phyloP scores from a whole-genome alignment of 2,329 filamentous ascomycete genomes.

The Nothopassalora personata region DNA sequence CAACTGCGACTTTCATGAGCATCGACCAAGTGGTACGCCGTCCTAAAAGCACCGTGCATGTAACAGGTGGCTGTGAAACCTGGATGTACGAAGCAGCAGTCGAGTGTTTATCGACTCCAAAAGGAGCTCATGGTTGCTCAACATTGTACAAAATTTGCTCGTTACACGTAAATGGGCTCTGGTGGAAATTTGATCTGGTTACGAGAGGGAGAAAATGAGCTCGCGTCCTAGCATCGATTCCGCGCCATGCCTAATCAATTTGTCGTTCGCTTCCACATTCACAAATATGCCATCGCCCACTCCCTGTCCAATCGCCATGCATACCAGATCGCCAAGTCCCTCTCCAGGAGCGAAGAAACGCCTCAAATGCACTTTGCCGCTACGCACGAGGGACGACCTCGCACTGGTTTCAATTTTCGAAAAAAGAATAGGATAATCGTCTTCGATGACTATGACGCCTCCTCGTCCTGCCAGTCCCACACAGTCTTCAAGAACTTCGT shows the following conservation, averaged over 20 bases:
- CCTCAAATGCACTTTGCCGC: neutral
- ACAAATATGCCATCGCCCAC: neutral
- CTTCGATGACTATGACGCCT: too few relatives aligned
- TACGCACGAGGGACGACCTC: neutral
- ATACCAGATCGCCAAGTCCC: neutral
- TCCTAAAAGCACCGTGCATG: neutral
- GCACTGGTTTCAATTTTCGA: neutral
- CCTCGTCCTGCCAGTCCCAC: slow-evolving; percentile 84
- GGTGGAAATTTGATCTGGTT: neutral
- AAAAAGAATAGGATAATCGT: neutral
- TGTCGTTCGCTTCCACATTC: neutral
- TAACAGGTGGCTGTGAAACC: too few relatives aligned
- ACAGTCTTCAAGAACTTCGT: slow-evolving; percentile 86
- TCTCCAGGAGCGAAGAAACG: neutral
- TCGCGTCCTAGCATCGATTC: neutral
- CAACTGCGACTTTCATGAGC: neutral
- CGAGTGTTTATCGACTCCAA: too few relatives aligned
- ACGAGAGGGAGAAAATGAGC: too few relatives aligned
- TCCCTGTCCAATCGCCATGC: neutral
- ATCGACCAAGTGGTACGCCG: neutral
- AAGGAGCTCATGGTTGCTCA: too few relatives aligned
- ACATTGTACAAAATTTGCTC: too few relatives aligned
- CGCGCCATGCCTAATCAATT: neutral
- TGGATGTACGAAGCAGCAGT: neutral
- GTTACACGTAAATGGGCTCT: neutral